Conservation (phyloP, 2,329 filamentous ascomycete species). For the Hirsutella minnesotensis region DNA sequence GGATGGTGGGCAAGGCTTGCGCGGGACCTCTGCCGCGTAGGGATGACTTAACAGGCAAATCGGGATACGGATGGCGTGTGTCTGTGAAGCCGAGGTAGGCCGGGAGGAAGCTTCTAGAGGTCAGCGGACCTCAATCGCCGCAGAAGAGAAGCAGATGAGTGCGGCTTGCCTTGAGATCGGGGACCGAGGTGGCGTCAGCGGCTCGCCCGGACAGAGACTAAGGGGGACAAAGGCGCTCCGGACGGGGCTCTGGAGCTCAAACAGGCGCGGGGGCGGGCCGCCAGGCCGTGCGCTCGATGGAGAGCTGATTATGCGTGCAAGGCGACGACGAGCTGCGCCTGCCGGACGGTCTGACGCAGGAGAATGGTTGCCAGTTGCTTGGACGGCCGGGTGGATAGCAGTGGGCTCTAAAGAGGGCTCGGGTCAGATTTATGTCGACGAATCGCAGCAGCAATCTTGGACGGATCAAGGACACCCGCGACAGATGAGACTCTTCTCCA, state of each 20-base stretch:
- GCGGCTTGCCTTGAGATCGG: slow-evolving; percentile 10
- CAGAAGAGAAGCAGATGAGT: neutral
- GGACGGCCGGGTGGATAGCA: neutral
- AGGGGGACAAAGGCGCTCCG: slow-evolving; percentile 1
- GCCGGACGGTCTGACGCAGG: neutral
- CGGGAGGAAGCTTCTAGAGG: neutral
- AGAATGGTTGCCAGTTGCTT: neutral
- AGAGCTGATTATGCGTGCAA: slow-evolving; percentile 2
- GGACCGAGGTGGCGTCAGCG: slow-evolving; percentile 16
- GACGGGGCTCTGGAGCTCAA: slow-evolving; percentile 1
- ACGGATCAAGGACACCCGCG: too few relatives aligned
- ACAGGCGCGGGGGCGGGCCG: neutral
- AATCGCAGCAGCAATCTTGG: too few relatives aligned
- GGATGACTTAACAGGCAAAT: slow-evolving; percentile 7
- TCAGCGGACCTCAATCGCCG: neutral
- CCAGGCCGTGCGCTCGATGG: neutral
- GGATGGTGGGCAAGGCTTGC: slow-evolving; percentile 1
- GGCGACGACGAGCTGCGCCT: neutral
- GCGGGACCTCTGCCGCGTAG: neutral
- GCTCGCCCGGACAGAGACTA: slow-evolving; percentile 9
- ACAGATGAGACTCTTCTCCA: too few relatives aligned
- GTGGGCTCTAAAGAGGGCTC: neutral
- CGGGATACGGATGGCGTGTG: neutral
- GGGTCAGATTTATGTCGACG: too few relatives aligned
- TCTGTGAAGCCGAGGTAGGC: neutral